A percentile compares a stretch with the other conserved stretches of the same genome.
Conservation (phyloP, 2,329 filamentous ascomycete species). For the Pseudogymnoascus verrucosus region DNA sequence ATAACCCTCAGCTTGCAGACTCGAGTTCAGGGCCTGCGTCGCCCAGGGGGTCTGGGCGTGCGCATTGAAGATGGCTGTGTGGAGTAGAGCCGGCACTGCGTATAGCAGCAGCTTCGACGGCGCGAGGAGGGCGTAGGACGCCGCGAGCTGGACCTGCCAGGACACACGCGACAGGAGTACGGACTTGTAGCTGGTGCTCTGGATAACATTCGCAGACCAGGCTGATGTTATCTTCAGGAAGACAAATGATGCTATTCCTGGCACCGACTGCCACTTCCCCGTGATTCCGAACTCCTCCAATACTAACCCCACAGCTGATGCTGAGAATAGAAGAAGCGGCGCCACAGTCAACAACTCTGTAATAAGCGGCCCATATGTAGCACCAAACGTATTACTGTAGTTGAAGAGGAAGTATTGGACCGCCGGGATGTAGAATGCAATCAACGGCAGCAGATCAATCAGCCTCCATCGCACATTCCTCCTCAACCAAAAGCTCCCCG, state of each 20-base stretch:
- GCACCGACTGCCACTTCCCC: slow-evolving; percentile 29
- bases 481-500: slow-evolving; percentile 52
- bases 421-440: slow-evolving; percentile 68
- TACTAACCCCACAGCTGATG: slow-evolving; percentile 54
- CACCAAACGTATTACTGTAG: slow-evolving; percentile 58
- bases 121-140: slow-evolving; percentile 55
- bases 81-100: slow-evolving; percentile 63
- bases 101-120: slow-evolving; percentile 62
- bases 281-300: slow-evolving; percentile 55
- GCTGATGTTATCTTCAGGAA: slow-evolving; percentile 43
- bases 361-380: slow-evolving; percentile 63
- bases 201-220: slow-evolving; percentile 33
- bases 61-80: slow-evolving; percentile 64
- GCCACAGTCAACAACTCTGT: slow-evolving; percentile 69
- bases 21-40: slow-evolving; percentile 55
- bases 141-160: slow-evolving; percentile 60
- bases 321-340: slow-evolving; percentile 56
- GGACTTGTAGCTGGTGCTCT: slow-evolving; percentile 49
- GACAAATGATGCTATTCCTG: slow-evolving; percentile 58
- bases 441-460: slow-evolving; percentile 54
- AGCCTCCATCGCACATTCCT: slow-evolving; percentile 42
- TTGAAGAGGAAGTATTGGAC: slow-evolving; percentile 65
- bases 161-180: slow-evolving; percentile 63
- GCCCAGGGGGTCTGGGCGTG: slow-evolving; percentile 59
- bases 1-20: slow-evolving; percentile 59